Evolutionary conservation across 1,284 basidiomycete genomes (phyloP), one percentile per base, ranked within the genome.

Genomic region (Heterobasidion annosum): DNA sequence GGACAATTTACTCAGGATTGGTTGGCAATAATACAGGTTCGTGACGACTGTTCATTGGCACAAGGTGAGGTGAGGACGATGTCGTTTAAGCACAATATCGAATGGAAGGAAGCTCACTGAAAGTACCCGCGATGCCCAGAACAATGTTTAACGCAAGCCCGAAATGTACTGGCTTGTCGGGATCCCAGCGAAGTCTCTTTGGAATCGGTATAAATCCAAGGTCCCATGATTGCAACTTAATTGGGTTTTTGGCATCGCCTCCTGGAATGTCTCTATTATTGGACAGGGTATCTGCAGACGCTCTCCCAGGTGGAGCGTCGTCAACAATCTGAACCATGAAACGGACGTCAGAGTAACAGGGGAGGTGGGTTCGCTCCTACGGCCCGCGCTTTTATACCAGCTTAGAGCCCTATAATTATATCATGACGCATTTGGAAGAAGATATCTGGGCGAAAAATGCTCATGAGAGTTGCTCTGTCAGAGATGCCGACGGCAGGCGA

Each of bases 1-100:
- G n/a, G 34, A 34, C 53, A 44, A 62, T 78, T 51, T 65, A 78
- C 87, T 83, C 13, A 89, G 68, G 56, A 89, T 66, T 0, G 87
- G 86, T 66, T 86, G 87, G 56, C 82, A 82, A 59, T 88, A 89
- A 62, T 87, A 89, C 50, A 88, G 63, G 58, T 88, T 89, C 16
- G 78, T 75, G 32, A 79, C 79, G 47, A 67, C 80, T 82, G 54
- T 9, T 25, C 33, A 51, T 9, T 34, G 34, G 1, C 13, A 43
- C 7, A 5, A 25, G 25, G 5, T 25, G 25, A 5, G 25, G 3
- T 25, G 0, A 25, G 4, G 0, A 25, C 25, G 25, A 25, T 4
- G 25, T 25, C 25, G 5, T 5, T 25, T 5, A 5, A 4, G 5
- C 25, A 25, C 25, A 25, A 25, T 4, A 25, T 25, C 32, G 32